Conservation (phyloP, 2,329 filamentous ascomycete species). For the Exophiala viscosa region DNA sequence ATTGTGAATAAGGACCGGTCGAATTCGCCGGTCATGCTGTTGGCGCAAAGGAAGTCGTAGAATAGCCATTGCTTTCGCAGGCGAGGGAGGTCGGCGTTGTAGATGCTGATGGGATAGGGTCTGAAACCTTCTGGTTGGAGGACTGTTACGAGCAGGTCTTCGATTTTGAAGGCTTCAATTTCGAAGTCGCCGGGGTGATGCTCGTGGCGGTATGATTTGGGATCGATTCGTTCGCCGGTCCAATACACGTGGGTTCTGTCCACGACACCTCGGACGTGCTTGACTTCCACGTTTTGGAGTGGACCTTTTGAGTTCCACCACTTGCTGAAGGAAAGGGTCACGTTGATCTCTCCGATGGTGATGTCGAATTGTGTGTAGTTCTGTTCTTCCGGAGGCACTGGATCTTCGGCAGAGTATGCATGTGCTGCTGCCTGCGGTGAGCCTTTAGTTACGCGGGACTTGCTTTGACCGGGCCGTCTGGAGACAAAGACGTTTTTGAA, state of each 20-base stretch:
- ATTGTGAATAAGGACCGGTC: slow-evolving; percentile 97
- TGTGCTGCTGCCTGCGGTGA: slow-evolving; percentile 81
- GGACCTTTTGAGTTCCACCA: slow-evolving; percentile 98
- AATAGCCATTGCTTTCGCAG: slow-evolving; percentile 95
- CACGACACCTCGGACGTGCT: slow-evolving; percentile 85
- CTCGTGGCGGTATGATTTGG: slow-evolving; percentile 79
- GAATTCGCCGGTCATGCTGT: slow-evolving; percentile 91
- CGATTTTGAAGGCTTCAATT: slow-evolving; percentile 93
- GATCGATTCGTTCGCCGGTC: slow-evolving; percentile 67
- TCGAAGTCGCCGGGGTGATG: slow-evolving; percentile 93
- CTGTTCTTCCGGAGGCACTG: slow-evolving; percentile 65
- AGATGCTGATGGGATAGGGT: slow-evolving; percentile 94
- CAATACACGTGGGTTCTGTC: slow-evolving; percentile 82
- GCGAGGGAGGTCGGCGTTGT: slow-evolving; percentile 88
- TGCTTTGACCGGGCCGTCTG: slow-evolving; percentile 73
- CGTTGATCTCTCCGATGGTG: slow-evolving; percentile 90
- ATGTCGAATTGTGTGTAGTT: slow-evolving; percentile 98
- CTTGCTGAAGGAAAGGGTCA: slow-evolving; percentile 94
- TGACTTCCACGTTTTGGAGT: slow-evolving; percentile 87
- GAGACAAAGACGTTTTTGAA: slow-evolving; percentile 97
- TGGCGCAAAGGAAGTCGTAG: slow-evolving; percentile 93
- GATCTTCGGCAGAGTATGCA: slow-evolving; percentile 65
- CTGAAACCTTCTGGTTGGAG: slow-evolving; percentile 87
- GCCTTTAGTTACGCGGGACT: slow-evolving; percentile 82
- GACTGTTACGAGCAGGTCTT: slow-evolving; percentile 85